A percentile compares a stretch with the other conserved stretches of the same genome.
Conservation (phyloP, 2,329 filamentous ascomycete species). For the Parafenestella ontariensis region DNA sequence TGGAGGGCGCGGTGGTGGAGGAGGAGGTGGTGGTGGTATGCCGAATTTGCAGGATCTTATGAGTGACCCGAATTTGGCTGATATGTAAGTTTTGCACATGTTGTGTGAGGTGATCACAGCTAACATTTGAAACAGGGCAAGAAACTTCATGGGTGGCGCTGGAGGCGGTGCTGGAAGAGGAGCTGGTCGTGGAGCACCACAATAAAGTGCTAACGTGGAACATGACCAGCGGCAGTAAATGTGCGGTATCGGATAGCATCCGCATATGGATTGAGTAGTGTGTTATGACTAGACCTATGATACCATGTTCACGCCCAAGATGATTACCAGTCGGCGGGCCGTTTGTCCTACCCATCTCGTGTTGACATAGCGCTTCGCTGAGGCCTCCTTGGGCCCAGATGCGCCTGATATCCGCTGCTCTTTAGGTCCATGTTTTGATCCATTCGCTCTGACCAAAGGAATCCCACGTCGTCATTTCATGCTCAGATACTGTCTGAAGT, state of each 20-base stretch:
- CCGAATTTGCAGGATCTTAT: slow-evolving; percentile 86
- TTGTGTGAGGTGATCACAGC: background rate
- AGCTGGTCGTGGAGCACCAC: slow-evolving; percentile 28
- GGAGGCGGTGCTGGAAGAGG: slow-evolving; percentile 21
- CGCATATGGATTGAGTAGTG: slow-evolving; percentile 3
- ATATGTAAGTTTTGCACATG: slow-evolving; percentile 73
- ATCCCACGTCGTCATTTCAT: background rate
- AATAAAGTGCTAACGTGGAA: slow-evolving; percentile 10
- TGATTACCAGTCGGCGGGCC: background rate
- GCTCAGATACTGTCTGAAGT: background rate
- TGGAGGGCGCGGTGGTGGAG: slow-evolving; percentile 44
- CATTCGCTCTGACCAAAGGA: background rate
- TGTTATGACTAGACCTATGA: slow-evolving; percentile 35
- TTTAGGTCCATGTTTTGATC: background rate
- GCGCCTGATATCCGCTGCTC: background rate
- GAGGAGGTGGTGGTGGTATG: slow-evolving; percentile 80
- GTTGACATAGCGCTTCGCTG: background rate
- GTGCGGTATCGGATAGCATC: background rate
- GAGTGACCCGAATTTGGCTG: slow-evolving; percentile 89
- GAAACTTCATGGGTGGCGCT: slow-evolving; percentile 68
- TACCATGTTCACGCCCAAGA: slow-evolving; percentile 31
- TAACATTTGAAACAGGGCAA: slow-evolving; percentile 58
- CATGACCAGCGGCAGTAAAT: background rate
- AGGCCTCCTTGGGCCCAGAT: background rate
- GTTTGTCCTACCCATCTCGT: background rate